Evolutionary conservation across 1,284 basidiomycete genomes (phyloP).

Genomic region (Abortiporus biennis): DNA sequence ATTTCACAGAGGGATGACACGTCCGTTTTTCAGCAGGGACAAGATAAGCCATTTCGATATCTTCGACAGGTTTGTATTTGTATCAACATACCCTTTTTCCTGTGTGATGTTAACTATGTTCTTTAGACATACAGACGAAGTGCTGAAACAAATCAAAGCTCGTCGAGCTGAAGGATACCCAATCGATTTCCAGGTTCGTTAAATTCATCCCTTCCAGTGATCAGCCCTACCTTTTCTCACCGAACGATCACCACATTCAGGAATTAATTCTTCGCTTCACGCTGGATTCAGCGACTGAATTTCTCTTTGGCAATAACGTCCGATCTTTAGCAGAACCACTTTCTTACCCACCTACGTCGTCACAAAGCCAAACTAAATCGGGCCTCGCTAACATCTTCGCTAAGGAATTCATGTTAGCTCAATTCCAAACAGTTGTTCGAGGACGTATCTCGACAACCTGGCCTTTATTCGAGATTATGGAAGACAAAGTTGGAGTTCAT

Average conservation of each 20-base stretch:
- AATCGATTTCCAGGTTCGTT: slow-evolving; percentile 37
- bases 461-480: slow-evolving; percentile 62
- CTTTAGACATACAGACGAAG: slow-evolving; percentile 16
- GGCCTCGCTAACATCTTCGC: slow-evolving; percentile 38
- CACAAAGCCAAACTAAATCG: too few species aligned
- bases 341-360: slow-evolving; percentile 6
- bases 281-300: slow-evolving; percentile 37
- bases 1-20: slow-evolving; percentile 39
- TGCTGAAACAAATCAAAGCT: slow-evolving; percentile 27
- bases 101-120: not conserved
- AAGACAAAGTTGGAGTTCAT: slow-evolving; percentile 47
- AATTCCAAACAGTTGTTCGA: slow-evolving; percentile 48
- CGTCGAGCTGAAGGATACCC: slow-evolving; percentile 28
- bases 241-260: slow-evolving; percentile 14
- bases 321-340: slow-evolving; percentile 6
- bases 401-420: slow-evolving; percentile 54
- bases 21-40: slow-evolving; percentile 40
- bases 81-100: not conserved
- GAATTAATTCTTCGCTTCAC: slow-evolving; percentile 36
- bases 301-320: slow-evolving; percentile 31
- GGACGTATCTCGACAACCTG: slow-evolving; percentile 51
- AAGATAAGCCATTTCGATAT: slow-evolving; percentile 40
- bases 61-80: slow-evolving; percentile 29
- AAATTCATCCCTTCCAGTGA: not conserved
- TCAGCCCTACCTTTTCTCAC: not conserved